Conservation (phyloP, 129 eudicot genomes). For the Gnaphalium uliginosum region DNA sequence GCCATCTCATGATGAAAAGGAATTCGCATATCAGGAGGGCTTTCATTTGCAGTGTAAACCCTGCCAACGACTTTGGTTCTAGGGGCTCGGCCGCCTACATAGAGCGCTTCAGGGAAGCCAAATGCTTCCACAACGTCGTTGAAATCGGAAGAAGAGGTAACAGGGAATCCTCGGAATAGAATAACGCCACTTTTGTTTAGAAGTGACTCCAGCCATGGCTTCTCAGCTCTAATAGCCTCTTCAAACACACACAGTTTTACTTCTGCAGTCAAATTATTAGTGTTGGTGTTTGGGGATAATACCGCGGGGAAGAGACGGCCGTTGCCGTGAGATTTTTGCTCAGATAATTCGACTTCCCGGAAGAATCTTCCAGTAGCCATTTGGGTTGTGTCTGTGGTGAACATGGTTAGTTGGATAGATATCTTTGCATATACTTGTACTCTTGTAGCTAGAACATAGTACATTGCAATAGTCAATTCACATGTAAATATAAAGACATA, state of each 20-base stretch:
- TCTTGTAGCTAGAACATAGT: too few species aligned
- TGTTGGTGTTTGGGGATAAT: conserved; percentile 39
- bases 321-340: conserved; percentile 41
- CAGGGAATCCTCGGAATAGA: conserved; percentile 30
- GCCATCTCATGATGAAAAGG: conserved; percentile 40
- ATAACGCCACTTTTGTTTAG: conserved; percentile 21
- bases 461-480: background rate
- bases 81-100: conserved; percentile 40
- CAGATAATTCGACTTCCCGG: conserved; percentile 29
- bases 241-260: background rate
- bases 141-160: conserved; percentile 46
- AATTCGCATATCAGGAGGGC: conserved; percentile 12
- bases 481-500: background rate
- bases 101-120: conserved; percentile 14
- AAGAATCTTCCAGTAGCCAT: conserved; percentile 18
- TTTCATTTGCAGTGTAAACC: conserved; percentile 33
- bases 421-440: background rate
- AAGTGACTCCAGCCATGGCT: conserved; percentile 39
- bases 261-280: background rate
- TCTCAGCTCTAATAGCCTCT: conserved; percentile 41
- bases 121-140: conserved; percentile 43
- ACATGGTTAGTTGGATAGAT: background rate
- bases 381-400: background rate
- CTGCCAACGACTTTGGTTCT: conserved; percentile 42
- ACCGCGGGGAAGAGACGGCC: conserved; percentile 44